phyloP scores from a whole-genome alignment of 768 basidiomycete species.

The Russula olivacea region DNA sequence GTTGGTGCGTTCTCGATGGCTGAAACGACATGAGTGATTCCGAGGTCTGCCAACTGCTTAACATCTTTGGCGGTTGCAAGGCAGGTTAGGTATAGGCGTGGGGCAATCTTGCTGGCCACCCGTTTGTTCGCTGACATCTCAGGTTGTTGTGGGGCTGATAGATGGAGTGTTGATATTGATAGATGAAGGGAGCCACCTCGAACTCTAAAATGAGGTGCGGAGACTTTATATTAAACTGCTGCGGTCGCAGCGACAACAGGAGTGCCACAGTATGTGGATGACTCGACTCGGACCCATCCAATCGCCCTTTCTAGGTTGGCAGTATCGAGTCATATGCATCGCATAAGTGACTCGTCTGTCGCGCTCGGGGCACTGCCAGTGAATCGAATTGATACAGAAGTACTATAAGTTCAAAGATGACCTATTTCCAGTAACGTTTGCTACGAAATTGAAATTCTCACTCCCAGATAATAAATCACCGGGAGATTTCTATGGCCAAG shows the following conservation, averaged over 20 bases:
- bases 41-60: conserved; percentile 45
- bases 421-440: no score
- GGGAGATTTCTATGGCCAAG: not conserved
- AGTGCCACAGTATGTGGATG: no score
- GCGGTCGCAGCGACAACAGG: no score
- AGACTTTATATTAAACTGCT: not conserved
- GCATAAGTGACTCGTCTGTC: not conserved
- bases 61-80: conserved; percentile 48
- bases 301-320: no score
- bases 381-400: not conserved
- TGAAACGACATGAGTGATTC: conserved; percentile 70
- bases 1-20: conserved; percentile 48
- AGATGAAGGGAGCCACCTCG: not conserved
- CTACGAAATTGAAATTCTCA: not conserved
- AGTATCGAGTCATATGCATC: not conserved
- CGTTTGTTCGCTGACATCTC: conserved; percentile 14
- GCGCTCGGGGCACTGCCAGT: not conserved
- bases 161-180: not conserved
- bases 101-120: conserved; percentile 34
- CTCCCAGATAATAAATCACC: not conserved
- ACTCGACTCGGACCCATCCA: not conserved
- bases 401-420: no score
- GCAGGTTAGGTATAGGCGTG: conserved; percentile 60
- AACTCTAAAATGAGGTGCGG: not conserved
- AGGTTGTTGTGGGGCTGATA: not conserved